Percentiles rank a stretch among this genome's conserved stretches.
Conservation (phyloP, 345 rosid species). For the Dimocarpus longan region DNA sequence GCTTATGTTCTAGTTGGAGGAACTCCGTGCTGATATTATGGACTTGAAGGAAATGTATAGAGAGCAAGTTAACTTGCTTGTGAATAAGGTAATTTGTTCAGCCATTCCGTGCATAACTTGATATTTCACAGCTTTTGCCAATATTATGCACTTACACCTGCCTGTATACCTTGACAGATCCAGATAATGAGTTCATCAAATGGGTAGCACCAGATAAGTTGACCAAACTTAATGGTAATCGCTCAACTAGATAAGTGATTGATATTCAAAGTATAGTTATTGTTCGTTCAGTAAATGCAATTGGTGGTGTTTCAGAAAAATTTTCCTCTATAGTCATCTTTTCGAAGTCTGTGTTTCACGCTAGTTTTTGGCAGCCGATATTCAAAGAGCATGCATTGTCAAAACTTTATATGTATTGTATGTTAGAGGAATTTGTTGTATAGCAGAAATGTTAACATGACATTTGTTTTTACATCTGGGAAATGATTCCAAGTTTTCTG, state of each 20-base stretch:
- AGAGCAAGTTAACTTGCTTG: constrained; percentile 98
- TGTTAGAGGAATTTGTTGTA: constrained; percentile 33
- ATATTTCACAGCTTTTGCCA: neutral
- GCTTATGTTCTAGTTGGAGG: constrained; percentile 77
- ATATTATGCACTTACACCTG: constrained; percentile 4
- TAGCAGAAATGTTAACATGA: constrained; percentile 16
- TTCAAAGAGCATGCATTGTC: constrained; percentile 5
- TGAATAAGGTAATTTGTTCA: constrained; percentile 69
- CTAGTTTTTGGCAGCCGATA: neutral
- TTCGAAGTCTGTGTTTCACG: neutral
- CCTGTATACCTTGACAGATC: constrained; percentile 45
- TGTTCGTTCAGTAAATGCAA: constrained; percentile 11
- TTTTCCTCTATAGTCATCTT: constrained; percentile 7
- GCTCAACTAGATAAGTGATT: neutral
- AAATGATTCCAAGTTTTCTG: constrained; percentile 13
- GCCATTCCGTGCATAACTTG: neutral
- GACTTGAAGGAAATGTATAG: constrained; percentile 99
- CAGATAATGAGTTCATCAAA: constrained; percentile 49
- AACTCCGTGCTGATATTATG: constrained; percentile 90
- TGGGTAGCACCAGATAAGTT: constrained; percentile 31
- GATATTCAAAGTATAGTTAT: constrained; percentile 18
- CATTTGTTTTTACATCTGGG: neutral
- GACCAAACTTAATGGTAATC: neutral
- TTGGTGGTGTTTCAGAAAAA: constrained; percentile 10
- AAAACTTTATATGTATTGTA: constrained; percentile 20